Percentiles rank a stretch among this genome's conserved stretches.
Evolutionary conservation across 75 land plant genomes (phyloP).

Genomic region (Chamaecyparis obtusa): DNA sequence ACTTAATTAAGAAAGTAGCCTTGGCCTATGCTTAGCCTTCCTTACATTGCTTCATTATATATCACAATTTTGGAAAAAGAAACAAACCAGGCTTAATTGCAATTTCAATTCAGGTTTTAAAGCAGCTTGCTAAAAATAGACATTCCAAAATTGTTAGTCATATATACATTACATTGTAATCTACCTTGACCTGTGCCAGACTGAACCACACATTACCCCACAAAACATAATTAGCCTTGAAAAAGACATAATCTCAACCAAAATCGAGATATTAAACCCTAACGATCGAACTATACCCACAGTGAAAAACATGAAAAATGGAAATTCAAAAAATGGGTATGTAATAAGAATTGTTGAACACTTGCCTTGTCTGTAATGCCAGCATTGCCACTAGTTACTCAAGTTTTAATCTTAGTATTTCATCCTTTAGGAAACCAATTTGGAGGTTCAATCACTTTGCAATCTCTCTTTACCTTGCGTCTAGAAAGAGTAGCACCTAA

Average conservation of each 20-base stretch:
- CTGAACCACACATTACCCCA: neutral
- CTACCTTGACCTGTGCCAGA: too few relatives aligned
- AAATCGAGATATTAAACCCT: too few relatives aligned
- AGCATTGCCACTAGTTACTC: neutral
- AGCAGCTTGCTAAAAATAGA: too few relatives aligned
- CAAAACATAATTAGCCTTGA: neutral
- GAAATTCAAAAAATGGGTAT: neutral
- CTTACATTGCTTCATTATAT: too few relatives aligned
- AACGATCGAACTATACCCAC: neutral
- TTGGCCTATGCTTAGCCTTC: too few relatives aligned
- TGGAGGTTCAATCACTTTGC: constrained; percentile 8
- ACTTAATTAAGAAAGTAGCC: too few relatives aligned
- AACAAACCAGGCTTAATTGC: too few relatives aligned
- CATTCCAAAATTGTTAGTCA: neutral
- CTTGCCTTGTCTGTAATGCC: constrained; percentile 16
- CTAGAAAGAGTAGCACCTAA: neutral
- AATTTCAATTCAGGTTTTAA: too few relatives aligned
- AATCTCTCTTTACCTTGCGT: neutral
- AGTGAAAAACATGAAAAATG: neutral
- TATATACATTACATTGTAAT: too few relatives aligned
- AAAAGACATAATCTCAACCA: neutral
- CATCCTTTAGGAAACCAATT: constrained; percentile 17
- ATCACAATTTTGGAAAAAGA: too few relatives aligned
- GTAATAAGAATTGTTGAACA: neutral
- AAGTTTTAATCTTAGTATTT: neutral